Conservation (phyloP, 2,329 filamentous ascomycete species). For the Sporothrix phasma region DNA sequence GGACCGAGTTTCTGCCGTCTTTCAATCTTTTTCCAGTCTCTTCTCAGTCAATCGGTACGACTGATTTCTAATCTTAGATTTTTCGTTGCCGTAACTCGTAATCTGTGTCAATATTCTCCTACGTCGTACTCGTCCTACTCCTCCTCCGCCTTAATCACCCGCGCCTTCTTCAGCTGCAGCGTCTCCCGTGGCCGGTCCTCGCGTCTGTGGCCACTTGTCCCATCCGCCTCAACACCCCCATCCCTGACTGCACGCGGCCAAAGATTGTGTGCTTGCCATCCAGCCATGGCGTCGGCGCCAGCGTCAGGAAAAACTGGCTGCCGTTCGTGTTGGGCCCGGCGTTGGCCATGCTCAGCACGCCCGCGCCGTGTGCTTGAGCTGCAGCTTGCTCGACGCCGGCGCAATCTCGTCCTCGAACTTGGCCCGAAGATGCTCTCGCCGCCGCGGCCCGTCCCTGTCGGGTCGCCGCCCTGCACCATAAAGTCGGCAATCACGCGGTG, state of each 20-base stretch:
- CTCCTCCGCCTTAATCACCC: constrained; percentile 45
- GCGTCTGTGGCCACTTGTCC: constrained; percentile 73
- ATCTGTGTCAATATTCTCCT: background rate
- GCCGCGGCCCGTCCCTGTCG: constrained; percentile 84
- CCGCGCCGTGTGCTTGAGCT: constrained; percentile 86
- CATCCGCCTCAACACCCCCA: constrained; percentile 78
- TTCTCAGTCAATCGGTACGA: background rate
- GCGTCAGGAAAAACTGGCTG: constrained; percentile 89
- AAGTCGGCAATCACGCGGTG: constrained; percentile 94
- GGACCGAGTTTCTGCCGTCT: background rate
- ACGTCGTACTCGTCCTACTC: background rate
- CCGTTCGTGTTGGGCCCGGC: constrained; percentile 88
- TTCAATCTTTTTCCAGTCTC: background rate
- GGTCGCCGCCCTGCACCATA: constrained; percentile 93
- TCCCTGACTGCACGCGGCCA: constrained; percentile 73
- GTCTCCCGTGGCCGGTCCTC: constrained; percentile 77
- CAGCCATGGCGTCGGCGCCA: constrained; percentile 90
- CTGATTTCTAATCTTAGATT: background rate
- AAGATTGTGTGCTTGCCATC: constrained; percentile 98
- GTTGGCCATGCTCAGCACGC: constrained; percentile 95
- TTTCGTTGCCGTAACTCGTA: background rate
- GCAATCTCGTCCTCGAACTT: constrained; percentile 90
- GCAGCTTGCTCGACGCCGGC: background rate
- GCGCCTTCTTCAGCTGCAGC: constrained; percentile 67
- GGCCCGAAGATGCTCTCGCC: constrained; percentile 85